Base-by-base conservation (phyloP, 495 filamentous ascomycete genomes). In the Xylaria castorea region DNA sequence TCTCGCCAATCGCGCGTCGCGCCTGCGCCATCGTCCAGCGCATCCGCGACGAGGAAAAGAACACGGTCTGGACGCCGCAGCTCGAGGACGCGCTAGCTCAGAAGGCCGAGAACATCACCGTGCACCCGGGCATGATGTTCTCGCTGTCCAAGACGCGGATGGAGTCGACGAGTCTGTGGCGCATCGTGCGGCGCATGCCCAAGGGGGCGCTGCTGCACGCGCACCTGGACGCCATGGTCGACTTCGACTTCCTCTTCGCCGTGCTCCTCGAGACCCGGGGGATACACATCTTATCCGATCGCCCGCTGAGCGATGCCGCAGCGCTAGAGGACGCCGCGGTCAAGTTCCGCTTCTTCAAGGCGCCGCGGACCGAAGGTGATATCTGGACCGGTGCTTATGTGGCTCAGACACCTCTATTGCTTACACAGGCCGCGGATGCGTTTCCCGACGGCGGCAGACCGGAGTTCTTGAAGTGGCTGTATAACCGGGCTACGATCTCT, bases 101-200 rank as follows among this genome's bases (percentile, higher is more conserved):
- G 70, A 77, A 84, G 64, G 77, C 81, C 40, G 85, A 87, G 20
- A 84, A 89, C 50, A 83, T 84, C 14, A 87, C 88, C 64, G 83
- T 93, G 32, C 91, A 92, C 77, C 94, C 93, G 1, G 94, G 95
- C 1, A 95, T 97, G 88, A 94, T 95, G 91, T 97, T 97, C 76
- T 88, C 86, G 11, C 84, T 94, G 32, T 93, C 93, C 71, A 94
- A 92, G 79, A 87, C 89, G 30, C 85, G 89, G 12, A 94, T 97
- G 89, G 92, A 95, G 79, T 85, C 85, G 73, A 94, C 92, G 7
- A 91, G 90, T 75, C 85, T 97, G 12, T 98, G 94, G 93, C 87
- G 88, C 73, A 96, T 98, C 67, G 88, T 97, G 5, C 86, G 90
- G 62, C 87, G 83, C 55, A 92, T 99, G 92, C 96, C 96, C 27